These are phyloP conservation scores for Podospora sp. DNA, from an alignment of 495 filamentous ascomycete genomes.

Conservation along the genomic window DNA sequence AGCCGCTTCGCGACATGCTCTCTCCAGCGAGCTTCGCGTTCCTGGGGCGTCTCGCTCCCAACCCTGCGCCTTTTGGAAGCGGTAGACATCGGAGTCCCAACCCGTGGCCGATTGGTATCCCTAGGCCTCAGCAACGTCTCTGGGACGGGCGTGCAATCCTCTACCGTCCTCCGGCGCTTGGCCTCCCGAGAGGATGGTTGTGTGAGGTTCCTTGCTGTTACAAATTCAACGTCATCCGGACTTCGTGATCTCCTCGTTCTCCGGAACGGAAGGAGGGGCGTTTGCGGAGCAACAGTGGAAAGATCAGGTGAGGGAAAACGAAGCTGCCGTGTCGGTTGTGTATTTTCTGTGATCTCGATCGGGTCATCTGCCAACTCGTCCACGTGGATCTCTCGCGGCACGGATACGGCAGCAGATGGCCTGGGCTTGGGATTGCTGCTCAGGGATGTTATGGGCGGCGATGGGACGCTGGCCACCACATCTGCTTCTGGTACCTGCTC, in stretches of 20 bases:
- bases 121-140: background rate
- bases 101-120: background rate
- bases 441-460: background rate
- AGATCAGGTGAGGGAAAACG: background rate
- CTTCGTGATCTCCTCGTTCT: background rate
- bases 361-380: slow-evolving; percentile 6
- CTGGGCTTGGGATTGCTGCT: background rate
- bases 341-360: background rate
- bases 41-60: no score
- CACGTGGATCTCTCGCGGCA: background rate
- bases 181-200: background rate
- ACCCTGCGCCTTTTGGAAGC: background rate
- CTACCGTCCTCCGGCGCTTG: background rate
- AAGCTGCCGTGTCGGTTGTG: background rate
- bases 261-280: background rate
- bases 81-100: background rate
- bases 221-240: background rate
- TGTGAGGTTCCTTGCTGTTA: background rate
- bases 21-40: background rate
- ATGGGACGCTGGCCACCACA: background rate
- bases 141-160: background rate
- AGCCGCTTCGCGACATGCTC: background rate
- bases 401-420: background rate
- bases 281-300: background rate
- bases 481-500: background rate